phyloP scores from a whole-genome alignment of 2,329 filamentous ascomycete genomes.

The Curvularia spicifera region DNA sequence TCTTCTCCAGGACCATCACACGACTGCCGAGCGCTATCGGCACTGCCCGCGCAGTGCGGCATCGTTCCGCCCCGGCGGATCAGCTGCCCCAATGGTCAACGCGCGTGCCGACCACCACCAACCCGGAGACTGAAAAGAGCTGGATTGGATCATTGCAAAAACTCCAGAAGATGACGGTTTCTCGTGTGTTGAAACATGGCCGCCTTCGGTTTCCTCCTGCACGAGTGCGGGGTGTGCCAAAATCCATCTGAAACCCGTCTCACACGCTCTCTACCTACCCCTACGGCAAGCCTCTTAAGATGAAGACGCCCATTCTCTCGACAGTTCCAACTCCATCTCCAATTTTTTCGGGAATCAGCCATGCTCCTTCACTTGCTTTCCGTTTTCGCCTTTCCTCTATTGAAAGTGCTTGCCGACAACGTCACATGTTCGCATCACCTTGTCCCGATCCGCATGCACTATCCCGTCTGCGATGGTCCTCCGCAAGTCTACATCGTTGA shows the following conservation, averaged over 20 bases:
- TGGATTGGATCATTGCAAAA: background rate
- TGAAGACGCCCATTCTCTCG: background rate
- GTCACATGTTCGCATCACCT: constrained; percentile 20
- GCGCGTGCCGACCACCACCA: background rate
- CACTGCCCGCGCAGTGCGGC: background rate
- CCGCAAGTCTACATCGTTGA: constrained; percentile 38
- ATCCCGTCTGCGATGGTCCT: constrained; percentile 33
- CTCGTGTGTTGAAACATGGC: background rate
- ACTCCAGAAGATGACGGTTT: background rate
- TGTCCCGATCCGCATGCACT: constrained; percentile 23
- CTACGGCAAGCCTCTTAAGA: background rate
- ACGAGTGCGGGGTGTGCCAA: constrained; percentile 18
- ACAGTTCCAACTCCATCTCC: background rate
- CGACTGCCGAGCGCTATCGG: background rate
- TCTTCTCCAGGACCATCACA: background rate
- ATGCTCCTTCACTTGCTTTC: background rate
- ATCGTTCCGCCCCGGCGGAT: constrained; percentile 1
- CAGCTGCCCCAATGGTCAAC: background rate
- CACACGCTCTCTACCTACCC: constrained; percentile 4
- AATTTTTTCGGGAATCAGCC: background rate
- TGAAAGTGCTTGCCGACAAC: constrained; percentile 9
- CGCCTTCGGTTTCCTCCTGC: constrained; percentile 1
- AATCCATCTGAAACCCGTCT: constrained; percentile 25
- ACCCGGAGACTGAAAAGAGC: background rate
- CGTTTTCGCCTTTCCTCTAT: background rate